Evolutionary conservation across 352 stramenopile species (phyloP).

Genomic region (Phytophthora palmivora): DNA sequence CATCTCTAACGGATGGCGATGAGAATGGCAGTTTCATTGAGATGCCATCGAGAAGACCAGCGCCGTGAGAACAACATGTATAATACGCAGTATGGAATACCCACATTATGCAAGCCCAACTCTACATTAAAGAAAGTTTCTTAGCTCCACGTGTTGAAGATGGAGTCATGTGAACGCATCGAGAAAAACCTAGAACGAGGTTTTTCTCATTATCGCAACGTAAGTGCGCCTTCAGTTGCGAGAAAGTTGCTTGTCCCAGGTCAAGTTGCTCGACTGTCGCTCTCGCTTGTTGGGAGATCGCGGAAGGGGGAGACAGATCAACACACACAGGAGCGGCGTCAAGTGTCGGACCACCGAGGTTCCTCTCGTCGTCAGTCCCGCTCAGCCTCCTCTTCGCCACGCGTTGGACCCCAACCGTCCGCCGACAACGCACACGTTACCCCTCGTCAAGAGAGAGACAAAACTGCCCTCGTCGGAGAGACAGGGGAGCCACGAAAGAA

Average conservation of each 20-base stretch:
- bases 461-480: conserved; percentile 9
- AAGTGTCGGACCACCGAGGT: conserved; percentile 41
- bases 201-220: conserved; percentile 23
- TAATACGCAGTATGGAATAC: too few relatives aligned
- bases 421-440: conserved; percentile 18
- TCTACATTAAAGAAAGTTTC: conserved; percentile 13
- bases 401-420: conserved; percentile 43
- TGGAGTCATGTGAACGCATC: conserved; percentile 7
- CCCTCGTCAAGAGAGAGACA: conserved; percentile 5
- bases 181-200: conserved; percentile 25
- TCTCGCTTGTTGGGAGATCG: conserved; percentile 24
- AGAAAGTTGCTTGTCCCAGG: conserved; percentile 14
- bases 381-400: conserved; percentile 29
- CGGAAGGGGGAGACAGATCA: conserved; percentile 34
- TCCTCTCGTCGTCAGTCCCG: conserved; percentile 5
- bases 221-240: neutral
- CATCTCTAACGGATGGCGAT: neutral
- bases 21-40: too few relatives aligned
- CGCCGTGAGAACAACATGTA: neutral
- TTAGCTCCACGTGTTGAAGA: conserved; percentile 28
- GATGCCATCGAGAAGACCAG: neutral
- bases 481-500: conserved; percentile 12
- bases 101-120: too few relatives aligned
- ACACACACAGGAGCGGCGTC: conserved; percentile 28
- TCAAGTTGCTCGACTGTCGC: too few relatives aligned